These are phyloP conservation scores for Lactarius pseudohatsudake DNA, from an alignment of 768 basidiomycete species.

Conservation along the genomic window DNA sequence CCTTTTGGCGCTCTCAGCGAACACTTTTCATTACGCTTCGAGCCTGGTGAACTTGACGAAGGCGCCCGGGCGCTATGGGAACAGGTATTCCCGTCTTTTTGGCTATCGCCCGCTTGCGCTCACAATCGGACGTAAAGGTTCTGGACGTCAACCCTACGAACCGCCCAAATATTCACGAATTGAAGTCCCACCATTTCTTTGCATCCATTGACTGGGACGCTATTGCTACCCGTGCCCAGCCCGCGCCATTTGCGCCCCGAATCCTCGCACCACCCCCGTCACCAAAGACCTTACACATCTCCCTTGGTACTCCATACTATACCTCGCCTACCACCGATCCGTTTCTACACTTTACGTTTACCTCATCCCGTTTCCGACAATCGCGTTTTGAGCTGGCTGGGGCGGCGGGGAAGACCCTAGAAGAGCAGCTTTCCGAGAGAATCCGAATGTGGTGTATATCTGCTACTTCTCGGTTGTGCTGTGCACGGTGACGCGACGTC, in stretches of 20 bases:
- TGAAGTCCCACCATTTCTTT: slow-evolving; percentile 29
- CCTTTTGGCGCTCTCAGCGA: slow-evolving; percentile 29
- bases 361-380: slow-evolving; percentile 10
- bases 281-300: slow-evolving; percentile 24
- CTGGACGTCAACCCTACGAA: slow-evolving; percentile 19
- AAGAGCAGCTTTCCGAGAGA: not conserved
- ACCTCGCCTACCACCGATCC: slow-evolving; percentile 5
- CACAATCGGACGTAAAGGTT: slow-evolving; percentile 3
- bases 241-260: slow-evolving; percentile 21
- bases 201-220: slow-evolving; percentile 25
- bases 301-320: slow-evolving; percentile 23
- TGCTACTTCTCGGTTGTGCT: slow-evolving; percentile 12
- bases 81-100: not conserved
- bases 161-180: slow-evolving; percentile 21
- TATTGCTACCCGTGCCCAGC: slow-evolving; percentile 11
- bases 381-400: not conserved
- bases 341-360: slow-evolving; percentile 18
- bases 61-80: slow-evolving; percentile 20
- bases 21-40: slow-evolving; percentile 11
- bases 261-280: slow-evolving; percentile 6
- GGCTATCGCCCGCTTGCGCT: not conserved
- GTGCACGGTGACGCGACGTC: not conserved
- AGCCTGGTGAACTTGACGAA: slow-evolving; percentile 27
- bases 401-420: not conserved
- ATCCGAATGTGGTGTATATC: slow-evolving; percentile 13